Percentiles rank a stretch among this genome's conserved stretches.
phyloP scores from a whole-genome alignment of 2,329 filamentous ascomycete genomes.

The Alternaria arborescens region DNA sequence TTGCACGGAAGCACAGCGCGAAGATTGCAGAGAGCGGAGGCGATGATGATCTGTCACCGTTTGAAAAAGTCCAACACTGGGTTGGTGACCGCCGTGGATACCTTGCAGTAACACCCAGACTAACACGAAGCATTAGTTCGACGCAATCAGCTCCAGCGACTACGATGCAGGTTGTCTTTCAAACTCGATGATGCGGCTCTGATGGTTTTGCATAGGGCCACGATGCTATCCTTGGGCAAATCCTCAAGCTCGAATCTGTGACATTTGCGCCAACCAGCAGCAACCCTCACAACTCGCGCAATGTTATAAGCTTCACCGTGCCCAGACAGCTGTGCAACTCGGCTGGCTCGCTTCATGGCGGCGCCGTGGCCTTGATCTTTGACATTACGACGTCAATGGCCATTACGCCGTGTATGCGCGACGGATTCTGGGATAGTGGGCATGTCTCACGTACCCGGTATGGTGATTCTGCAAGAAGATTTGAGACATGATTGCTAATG shows the following conservation, averaged over 20 bases:
- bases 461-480: neutral
- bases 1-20: slow-evolving; percentile 4
- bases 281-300: slow-evolving; percentile 46
- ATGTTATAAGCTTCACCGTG: slow-evolving; percentile 57
- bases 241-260: slow-evolving; percentile 48
- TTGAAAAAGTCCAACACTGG: slow-evolving; percentile 33
- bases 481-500: slow-evolving; percentile 8
- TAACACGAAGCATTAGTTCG: slow-evolving; percentile 29
- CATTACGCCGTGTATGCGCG: slow-evolving; percentile 39
- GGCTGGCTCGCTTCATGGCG: slow-evolving; percentile 61
- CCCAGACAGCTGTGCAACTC: slow-evolving; percentile 54
- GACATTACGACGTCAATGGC: slow-evolving; percentile 62
- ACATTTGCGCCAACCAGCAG: slow-evolving; percentile 36
- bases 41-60: slow-evolving; percentile 21
- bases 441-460: slow-evolving; percentile 49
- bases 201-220: slow-evolving; percentile 36
- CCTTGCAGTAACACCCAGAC: neutral
- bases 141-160: slow-evolving; percentile 26
- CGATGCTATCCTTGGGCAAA: slow-evolving; percentile 40
- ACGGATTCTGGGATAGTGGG: slow-evolving; percentile 55
- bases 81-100: slow-evolving; percentile 7
- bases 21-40: slow-evolving; percentile 1
- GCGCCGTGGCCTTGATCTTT: slow-evolving; percentile 63
- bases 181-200: slow-evolving; percentile 1
- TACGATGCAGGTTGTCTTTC: slow-evolving; percentile 33